Evolutionary conservation across 148 eudicot genomes (phyloP).

Genomic region (Fagopyrum homotropicum): DNA sequence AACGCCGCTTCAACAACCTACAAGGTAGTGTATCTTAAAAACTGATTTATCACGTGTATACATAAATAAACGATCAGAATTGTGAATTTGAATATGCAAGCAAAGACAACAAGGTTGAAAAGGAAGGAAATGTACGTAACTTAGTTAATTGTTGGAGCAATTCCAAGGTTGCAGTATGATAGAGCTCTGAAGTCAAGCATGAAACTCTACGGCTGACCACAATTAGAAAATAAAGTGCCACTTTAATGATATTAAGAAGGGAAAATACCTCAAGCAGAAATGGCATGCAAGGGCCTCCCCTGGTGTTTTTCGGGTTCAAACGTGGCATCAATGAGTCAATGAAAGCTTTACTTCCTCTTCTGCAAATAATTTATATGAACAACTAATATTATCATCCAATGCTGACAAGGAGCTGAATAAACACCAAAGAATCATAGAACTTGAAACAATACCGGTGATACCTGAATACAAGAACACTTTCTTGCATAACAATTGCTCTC

Average conservation of each 20-base stretch:
- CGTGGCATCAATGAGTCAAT: constrained; percentile 85
- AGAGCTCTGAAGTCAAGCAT: neutral
- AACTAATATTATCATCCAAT: constrained; percentile 13
- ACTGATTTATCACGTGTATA: neutral
- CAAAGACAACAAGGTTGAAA: neutral
- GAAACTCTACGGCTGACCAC: neutral
- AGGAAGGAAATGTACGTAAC: neutral
- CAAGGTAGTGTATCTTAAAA: neutral
- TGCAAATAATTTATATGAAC: constrained; percentile 24
- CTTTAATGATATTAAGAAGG: neutral
- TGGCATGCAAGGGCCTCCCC: constrained; percentile 73
- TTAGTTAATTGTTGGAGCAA: neutral
- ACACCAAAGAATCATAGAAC: neutral
- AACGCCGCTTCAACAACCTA: constrained; percentile 99
- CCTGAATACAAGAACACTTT: constrained; percentile 79
- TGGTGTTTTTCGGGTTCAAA: constrained; percentile 56
- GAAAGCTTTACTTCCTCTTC: constrained; percentile 93
- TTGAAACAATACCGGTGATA: constrained; percentile 60
- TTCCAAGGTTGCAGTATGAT: constrained; percentile 1
- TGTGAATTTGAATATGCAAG: neutral
- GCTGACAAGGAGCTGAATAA: constrained; percentile 14
- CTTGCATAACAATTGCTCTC: constrained; percentile 95
- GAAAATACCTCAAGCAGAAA: constrained; percentile 83
- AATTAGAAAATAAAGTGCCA: neutral
- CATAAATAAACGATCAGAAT: neutral